Evolutionary conservation across 345 rosid genomes (phyloP).

Genomic region (Salix purpurea): DNA sequence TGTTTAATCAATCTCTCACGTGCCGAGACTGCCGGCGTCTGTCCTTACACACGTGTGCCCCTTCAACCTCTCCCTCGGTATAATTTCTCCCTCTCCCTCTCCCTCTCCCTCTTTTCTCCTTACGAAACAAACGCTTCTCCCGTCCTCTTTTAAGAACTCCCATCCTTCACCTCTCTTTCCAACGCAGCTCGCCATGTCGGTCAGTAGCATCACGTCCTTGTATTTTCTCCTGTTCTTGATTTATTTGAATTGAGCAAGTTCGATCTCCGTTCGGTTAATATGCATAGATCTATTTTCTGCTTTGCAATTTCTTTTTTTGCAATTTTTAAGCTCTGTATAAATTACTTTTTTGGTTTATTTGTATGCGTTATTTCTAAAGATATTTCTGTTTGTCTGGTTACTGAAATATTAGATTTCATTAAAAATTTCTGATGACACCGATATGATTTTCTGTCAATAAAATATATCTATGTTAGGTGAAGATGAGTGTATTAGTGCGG

Average conservation of each 20-base stretch:
- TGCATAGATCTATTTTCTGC: constrained; percentile 7
- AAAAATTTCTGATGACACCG: neutral
- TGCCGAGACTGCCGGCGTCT: constrained; percentile 18
- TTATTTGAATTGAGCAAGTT: neutral
- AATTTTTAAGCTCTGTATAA: neutral
- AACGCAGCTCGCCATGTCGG: constrained; percentile 17
- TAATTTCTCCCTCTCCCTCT: neutral
- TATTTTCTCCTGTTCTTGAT: neutral
- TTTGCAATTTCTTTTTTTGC: neutral
- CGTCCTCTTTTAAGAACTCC: neutral
- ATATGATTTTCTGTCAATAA: neutral
- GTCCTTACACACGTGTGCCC: neutral
- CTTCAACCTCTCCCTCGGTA: neutral
- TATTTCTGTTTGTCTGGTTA: too few relatives aligned
- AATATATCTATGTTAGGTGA: neutral
- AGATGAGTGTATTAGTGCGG: neutral
- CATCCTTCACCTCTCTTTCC: neutral
- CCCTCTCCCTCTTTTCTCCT: neutral
- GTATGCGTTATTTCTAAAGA: too few relatives aligned
- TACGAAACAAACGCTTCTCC: neutral
- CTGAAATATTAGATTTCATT: too few relatives aligned
- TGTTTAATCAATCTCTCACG: neutral
- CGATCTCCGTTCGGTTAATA: neutral
- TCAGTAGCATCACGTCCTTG: neutral
- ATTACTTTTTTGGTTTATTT: too few relatives aligned